Evolutionary conservation across 129 eudicot species (phyloP), one percentile per base, ranked within the genome.

Genomic region (Artemisia tridentata): DNA sequence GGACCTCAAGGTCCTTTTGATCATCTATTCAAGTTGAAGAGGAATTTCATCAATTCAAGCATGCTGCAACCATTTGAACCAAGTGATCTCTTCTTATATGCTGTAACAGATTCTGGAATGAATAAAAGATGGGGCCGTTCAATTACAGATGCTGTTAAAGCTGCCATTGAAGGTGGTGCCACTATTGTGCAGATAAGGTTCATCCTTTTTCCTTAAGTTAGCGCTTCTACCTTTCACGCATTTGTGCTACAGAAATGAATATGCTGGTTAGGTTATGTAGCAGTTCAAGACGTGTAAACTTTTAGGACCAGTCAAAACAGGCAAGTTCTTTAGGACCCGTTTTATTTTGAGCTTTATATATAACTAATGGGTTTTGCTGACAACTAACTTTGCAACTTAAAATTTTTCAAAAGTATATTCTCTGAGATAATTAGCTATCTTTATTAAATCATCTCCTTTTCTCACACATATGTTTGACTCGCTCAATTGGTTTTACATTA

Each of bases 151-250:
- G 96, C 95, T 64, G 98, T 92, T 41, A 78, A 76, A 87, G 88
- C 85, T 70, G 98, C 98, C 77, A 72, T 92, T 58, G 92, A 89
- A 80, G 98, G 98, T 60, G 98, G 98, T 49, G 98, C 96, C 56
- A 89, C 96, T 66, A 89, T 92, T 56, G 71, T 89, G 51, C 98
- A 92, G 71, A 80, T 92, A 43, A 89, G 98, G 98, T 92, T 75
- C 70, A 62, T 7, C 25, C 31, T 52, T 57, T 23, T 9, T 25
- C 34, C 6, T 54, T 62, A 68, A 27, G 21, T n/a, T n/a, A n/a
- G 31, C 16, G 11, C 3, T 61, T 4, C 43, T 18, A 64, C 2
- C 50, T 65, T 23, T 25, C 20, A 29, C 20, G 11, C 17, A 15
- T 21, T 61, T 9, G 45, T 55, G n/a, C 18, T 69, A 18, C 57